Conservation (phyloP, 2,329 filamentous ascomycete genomes). For the Sporothrix protearum region DNA sequence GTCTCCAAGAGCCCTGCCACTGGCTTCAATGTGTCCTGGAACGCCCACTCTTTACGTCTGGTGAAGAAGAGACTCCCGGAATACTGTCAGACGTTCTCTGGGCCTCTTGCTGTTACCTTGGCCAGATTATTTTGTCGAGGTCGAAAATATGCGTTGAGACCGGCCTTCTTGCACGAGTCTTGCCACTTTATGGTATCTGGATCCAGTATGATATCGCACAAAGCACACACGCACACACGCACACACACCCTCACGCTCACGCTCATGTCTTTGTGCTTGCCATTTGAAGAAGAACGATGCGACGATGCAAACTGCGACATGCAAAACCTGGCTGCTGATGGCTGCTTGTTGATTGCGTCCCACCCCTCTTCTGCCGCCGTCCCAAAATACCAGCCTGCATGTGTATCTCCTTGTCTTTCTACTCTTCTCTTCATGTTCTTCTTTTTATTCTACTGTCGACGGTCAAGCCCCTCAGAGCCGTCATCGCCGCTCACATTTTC, state of each 20-base stretch:
- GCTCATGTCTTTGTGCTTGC: background rate
- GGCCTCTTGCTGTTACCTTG: background rate
- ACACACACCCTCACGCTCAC: no score
- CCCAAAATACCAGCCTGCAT: conserved; percentile 4
- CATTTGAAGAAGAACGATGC: background rate
- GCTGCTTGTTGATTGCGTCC: background rate
- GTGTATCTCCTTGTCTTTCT: background rate
- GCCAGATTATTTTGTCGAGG: background rate
- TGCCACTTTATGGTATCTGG: background rate
- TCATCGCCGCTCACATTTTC: background rate
- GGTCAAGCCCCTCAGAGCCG: background rate
- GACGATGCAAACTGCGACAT: background rate
- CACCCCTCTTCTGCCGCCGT: conserved; percentile 8
- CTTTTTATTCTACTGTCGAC: background rate
- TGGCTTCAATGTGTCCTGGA: background rate
- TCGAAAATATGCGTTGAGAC: background rate
- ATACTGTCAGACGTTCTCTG: conserved; percentile 16
- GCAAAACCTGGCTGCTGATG: conserved; percentile 3
- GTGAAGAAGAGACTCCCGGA: background rate
- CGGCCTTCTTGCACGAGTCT: background rate
- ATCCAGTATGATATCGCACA: background rate
- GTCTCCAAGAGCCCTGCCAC: conserved; percentile 24
- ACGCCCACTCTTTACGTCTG: background rate
- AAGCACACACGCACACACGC: no score
- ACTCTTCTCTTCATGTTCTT: background rate